These are phyloP conservation scores for Boletus reticulatus DNA, from an alignment of 768 basidiomycete species.

Conservation along the genomic window DNA sequence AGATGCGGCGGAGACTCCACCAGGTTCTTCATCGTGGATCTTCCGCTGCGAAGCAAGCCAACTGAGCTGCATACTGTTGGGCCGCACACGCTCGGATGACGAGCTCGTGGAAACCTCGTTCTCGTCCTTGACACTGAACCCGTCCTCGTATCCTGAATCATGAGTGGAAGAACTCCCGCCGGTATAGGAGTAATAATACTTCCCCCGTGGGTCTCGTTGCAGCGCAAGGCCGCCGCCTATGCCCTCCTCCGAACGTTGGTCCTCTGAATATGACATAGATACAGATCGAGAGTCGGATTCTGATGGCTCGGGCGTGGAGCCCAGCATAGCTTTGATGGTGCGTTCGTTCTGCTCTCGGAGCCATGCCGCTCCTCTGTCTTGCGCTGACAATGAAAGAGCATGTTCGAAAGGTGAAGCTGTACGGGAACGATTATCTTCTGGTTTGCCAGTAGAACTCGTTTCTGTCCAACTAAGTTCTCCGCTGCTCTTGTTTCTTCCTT, in stretches of 20 bases:
- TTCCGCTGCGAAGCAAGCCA: slow-evolving; percentile 61
- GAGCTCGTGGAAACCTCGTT: slow-evolving; percentile 25
- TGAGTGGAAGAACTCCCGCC: slow-evolving; percentile 48
- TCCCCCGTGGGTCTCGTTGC: slow-evolving; percentile 63
- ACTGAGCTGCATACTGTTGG: slow-evolving; percentile 62
- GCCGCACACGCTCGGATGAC: slow-evolving; percentile 43
- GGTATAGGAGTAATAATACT: slow-evolving; percentile 75
- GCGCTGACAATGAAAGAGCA: slow-evolving; percentile 44
- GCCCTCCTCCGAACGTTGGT: slow-evolving; percentile 37
- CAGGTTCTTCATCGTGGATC: slow-evolving; percentile 19
- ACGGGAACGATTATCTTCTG: slow-evolving; percentile 56
- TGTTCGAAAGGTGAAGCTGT: slow-evolving; percentile 40
- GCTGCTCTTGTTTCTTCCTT: slow-evolving; percentile 55
- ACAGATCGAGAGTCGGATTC: slow-evolving; percentile 50
- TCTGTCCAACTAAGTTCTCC: slow-evolving; percentile 43
- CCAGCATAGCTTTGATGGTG: slow-evolving; percentile 58
- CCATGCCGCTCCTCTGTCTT: slow-evolving; percentile 77
- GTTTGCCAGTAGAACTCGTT: slow-evolving; percentile 39
- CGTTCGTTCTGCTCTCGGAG: slow-evolving; percentile 77
- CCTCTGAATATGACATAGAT: slow-evolving; percentile 29
- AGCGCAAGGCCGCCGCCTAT: slow-evolving; percentile 64
- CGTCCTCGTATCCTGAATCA: slow-evolving; percentile 56
- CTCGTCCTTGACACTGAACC: slow-evolving; percentile 35
- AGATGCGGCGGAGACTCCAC: slow-evolving; percentile 10
- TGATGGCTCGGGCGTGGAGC: slow-evolving; percentile 54